Evolutionary conservation across 768 basidiomycete genomes (phyloP), one percentile per base, ranked within the genome.

Genomic region (Suillus fuscotomentosus): DNA sequence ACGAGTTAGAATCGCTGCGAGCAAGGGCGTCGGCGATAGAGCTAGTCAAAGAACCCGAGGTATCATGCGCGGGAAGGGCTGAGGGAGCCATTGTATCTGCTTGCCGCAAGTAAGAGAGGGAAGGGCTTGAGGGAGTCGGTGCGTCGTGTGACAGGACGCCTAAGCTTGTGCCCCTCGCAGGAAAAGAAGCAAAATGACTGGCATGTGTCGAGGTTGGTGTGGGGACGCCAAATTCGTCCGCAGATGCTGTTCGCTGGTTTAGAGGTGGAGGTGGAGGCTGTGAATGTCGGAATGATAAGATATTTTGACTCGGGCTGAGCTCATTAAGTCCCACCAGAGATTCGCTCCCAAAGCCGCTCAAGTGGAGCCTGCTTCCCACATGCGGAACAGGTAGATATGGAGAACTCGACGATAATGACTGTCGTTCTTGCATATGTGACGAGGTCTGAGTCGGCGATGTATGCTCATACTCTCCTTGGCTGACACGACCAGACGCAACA

Each of bases 141-240:
- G 79, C 80, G 39, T 76, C 77, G 13, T 60, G 69, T 27, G 77
- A 61, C 8, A 65, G 57, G 63, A 67, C 72, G 5, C 75, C 68
- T 38, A 67, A 20, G 50, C 48, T 63, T 15, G 73, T 24, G 69
- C 63, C 75, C 72, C 64, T 84, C 82, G 20, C 81, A 0, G 89
- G 90, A 75, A 91, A 85, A 1, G 91, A 92, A 31, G 87, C 86
- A 69, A 90, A 91, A 17, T 86, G 81, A 36, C 69, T 69, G 27
- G 24, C 8, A 3, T 50, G 54, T 27, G 61, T 62, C 14, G 61
- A 55, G 4, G 51, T 62, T n/a, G 57, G 56, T 31, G 61, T 59
- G 6, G 50, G 36, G 48, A 65, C 31, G 10, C 74, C 75, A 10
- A 75, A 70, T n/a, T 75, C 74, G n/a, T 76, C 68, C 39, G 64